Evolutionary conservation across 441 rosid genomes (phyloP), one percentile per base, ranked within the genome.

Genomic region (Geranium incanum): DNA sequence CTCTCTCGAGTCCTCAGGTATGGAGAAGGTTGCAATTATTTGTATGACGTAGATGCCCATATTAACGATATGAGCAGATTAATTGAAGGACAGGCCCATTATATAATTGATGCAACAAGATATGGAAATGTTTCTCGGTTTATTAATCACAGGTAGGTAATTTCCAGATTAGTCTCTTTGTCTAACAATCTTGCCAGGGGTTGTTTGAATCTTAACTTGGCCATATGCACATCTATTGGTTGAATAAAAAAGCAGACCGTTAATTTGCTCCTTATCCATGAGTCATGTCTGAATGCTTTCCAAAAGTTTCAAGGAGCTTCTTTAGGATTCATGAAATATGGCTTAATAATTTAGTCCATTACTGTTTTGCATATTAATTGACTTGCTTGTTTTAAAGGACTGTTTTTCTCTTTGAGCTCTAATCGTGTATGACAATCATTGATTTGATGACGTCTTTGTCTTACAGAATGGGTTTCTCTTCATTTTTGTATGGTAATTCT

Each of bases 71-170:
- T 89, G 86, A 83, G 97, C 80, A 84, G 98, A 87, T 74, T 93
- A 74, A 83, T 84, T 5, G 97, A 88, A 80, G 97, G 82, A 75
- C 84, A 88, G 67, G 77, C 28, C 7, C 78, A 74, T 15, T 91
- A 79, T 81, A 83, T 81, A 66, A 89, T 95, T 66, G 99, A 95
- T 82, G 86, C 97, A 38, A 87, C 97, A 5, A 83, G 80, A 66
- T 83, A 86, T 77, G 97, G 97, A 60, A 95, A 93, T 76, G 82
- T 93, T 68, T 88, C 98, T 59, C 81, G 99, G 70, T 95, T 91
- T 84, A 91, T 95, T 74, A 95, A 92, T 80, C 98, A 95, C 86
- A 93, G 97, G 99, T 93, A 78, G 84, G 72, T 66, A 33, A 67
- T 36, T 48, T 13, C 60, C 33, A 19, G 67, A 3, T 62, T 66